Base-by-base conservation (phyloP, 139 green algal species). In the Monoraphidium neglectum region DNA sequence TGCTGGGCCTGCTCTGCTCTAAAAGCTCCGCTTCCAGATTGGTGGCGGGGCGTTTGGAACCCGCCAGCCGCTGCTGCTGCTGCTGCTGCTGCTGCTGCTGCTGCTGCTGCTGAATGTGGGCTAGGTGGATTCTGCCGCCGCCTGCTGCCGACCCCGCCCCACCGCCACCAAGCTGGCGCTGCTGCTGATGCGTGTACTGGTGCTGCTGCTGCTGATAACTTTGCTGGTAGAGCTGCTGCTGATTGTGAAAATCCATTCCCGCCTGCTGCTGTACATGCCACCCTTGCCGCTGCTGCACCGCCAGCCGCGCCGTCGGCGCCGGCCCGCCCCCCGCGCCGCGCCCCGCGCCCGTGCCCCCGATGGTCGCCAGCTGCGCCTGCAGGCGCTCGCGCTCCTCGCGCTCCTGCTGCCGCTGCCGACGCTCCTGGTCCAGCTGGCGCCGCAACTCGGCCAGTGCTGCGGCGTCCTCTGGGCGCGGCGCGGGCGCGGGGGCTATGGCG, bases 351-450 rank as follows among this genome's bases (percentile, higher is more conserved):
- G 51, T 21, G 51, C 51, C 51, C 51, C 21, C 18, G 18, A 28
- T 21, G 18, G 51, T 21, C 51, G 18, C 21, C 51, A 16, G 16
- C 16, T 47, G 10, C 8, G 40, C 28, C 16, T 10, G 35, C 10
- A 70, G 8, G 33, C 46, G 63, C 63, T 49, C 5, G 28, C 6
- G 16, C 16, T 30, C 28, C 63, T 47, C 28, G 28, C 35, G 65
- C 36, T 54, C 37, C 65, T 15, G 65, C 38, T 70, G 56, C 10
- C 57, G 28, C 38, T 77, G 37, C 36, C 64, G 54, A 35, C n/a
- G 21, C 46, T 62, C 38, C 62, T 73, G 28, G 62, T 79, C 47
- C 32, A 79, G 73, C 63, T 79, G 63, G 18, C 8, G 16, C 35
- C 72, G 28, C 28, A 72, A 35, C 62, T 72, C 63, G 10, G 37